These are phyloP conservation scores for Daldinia bambusicola DNA, from an alignment of 495 filamentous ascomycete genomes.

Conservation along the genomic window DNA sequence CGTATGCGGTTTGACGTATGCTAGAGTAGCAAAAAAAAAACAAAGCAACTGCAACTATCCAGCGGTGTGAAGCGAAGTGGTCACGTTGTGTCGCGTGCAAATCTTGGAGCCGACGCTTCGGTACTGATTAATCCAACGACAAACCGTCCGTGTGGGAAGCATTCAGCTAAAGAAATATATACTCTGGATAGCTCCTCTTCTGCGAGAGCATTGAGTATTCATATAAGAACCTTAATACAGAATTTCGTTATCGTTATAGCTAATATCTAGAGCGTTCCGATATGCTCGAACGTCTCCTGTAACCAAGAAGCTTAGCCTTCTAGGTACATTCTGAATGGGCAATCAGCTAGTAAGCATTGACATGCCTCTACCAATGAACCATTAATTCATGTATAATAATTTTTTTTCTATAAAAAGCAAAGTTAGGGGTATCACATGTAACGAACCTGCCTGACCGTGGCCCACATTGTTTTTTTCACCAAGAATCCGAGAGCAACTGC, in stretches of 20 bases:
- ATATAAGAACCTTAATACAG: not conserved
- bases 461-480: slow-evolving; percentile 15
- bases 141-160: not conserved
- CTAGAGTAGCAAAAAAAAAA: not conserved
- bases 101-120: not conserved
- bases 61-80: not conserved
- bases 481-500: slow-evolving; percentile 36
- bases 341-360: not conserved
- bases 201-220: not conserved
- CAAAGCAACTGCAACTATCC: not conserved
- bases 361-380: not conserved
- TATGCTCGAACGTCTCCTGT: not conserved
- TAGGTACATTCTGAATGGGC: not conserved
- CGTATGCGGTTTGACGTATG: not conserved
- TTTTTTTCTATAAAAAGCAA: not conserved
- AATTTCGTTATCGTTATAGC: not conserved
- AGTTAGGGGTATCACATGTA: slow-evolving; percentile 40
- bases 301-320: not conserved
- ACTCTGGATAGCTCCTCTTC: not conserved
- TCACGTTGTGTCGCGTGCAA: not conserved
- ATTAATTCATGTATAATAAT: not conserved
- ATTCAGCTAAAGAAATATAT: not conserved
- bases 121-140: not conserved
- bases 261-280: not conserved
- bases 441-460: slow-evolving; percentile 21